Percentiles rank a stretch among this genome's conserved stretches.
These are phyloP conservation scores for Xanthoparmelia taractica DNA, from an alignment of 495 filamentous ascomycete species.

Conservation along the genomic window DNA sequence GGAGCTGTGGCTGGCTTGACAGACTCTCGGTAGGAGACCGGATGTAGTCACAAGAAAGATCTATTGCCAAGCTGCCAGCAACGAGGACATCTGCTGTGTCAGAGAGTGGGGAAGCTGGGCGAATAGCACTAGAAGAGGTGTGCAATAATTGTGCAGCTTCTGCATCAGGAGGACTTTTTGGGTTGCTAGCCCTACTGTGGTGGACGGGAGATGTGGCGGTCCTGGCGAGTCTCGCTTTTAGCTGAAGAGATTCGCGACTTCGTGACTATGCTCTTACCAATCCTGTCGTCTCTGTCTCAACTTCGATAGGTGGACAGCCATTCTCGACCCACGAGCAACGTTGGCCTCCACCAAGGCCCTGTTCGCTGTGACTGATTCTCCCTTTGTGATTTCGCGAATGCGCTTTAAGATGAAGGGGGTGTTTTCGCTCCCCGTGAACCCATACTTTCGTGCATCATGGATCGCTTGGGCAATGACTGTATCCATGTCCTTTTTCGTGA, in stretches of 20 bases:
- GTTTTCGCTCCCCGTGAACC: slow-evolving; percentile 65
- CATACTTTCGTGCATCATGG: slow-evolving; percentile 58
- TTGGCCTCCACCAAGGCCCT: slow-evolving; percentile 70
- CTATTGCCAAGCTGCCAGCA: slow-evolving; percentile 81
- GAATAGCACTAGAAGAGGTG: not conserved
- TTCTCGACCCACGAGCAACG: slow-evolving; percentile 66
- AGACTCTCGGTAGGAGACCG: slow-evolving; percentile 31
- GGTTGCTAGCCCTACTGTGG: not conserved
- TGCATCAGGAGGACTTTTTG: not conserved
- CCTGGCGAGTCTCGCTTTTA: slow-evolving; percentile 5
- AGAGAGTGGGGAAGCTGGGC: not conserved
- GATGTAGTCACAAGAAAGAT: slow-evolving; percentile 73
- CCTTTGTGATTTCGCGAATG: slow-evolving; percentile 72
- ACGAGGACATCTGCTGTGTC: slow-evolving; percentile 61
- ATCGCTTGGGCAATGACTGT: slow-evolving; percentile 64
- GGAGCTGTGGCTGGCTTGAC: slow-evolving; percentile 44
- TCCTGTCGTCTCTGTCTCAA: slow-evolving; percentile 40
- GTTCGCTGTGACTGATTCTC: slow-evolving; percentile 66
- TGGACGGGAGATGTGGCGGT: not conserved
- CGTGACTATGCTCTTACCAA: slow-evolving; percentile 35
- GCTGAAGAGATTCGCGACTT: not conserved
- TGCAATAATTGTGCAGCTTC: not conserved
- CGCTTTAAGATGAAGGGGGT: slow-evolving; percentile 80
- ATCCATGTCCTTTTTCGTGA: slow-evolving; percentile 68
- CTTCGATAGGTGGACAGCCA: slow-evolving; percentile 68